Evolutionary conservation across 108 stramenopile genomes (phyloP).

Genomic region (Parmales sp.): DNA sequence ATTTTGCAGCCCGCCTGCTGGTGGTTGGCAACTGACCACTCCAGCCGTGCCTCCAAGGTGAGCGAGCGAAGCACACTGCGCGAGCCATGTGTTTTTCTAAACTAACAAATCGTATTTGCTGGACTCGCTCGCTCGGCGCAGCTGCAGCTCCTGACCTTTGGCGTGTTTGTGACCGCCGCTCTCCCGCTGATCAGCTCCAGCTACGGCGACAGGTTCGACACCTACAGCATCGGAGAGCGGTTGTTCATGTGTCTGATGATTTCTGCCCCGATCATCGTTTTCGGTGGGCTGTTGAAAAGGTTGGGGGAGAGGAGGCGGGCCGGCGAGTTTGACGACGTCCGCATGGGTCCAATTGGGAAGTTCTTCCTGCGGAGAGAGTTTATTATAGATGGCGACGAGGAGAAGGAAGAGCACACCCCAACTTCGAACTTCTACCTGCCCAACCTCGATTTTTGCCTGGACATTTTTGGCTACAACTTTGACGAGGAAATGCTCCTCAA

Average conservation of each 20-base stretch:
- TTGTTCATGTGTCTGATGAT: not conserved
- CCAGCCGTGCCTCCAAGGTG: no score
- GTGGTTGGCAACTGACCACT: not conserved
- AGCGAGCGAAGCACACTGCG: no score
- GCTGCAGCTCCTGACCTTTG: not conserved
- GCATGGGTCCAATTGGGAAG: no score
- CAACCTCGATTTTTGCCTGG: not conserved
- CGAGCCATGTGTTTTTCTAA: no score
- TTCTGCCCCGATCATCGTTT: not conserved
- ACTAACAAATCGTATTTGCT: no score
- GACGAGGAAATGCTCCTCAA: slow-evolving; percentile 7
- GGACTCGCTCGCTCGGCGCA: not conserved
- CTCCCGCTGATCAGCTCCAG: not conserved
- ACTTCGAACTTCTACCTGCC: slow-evolving; percentile 10
- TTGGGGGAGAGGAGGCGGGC: not conserved
- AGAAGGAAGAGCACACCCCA: no score
- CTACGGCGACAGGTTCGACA: not conserved
- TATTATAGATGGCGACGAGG: not conserved
- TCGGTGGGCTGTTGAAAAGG: not conserved
- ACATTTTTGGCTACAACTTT: not conserved
- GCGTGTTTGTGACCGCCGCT: not conserved
- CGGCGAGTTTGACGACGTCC: no score
- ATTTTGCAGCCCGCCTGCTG: slow-evolving; percentile 12
- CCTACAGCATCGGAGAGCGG: not conserved
- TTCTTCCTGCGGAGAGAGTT: no score